Evolutionary conservation across 208 protist genomes (phyloP).

Genomic region (Trypanosoma avium): DNA sequence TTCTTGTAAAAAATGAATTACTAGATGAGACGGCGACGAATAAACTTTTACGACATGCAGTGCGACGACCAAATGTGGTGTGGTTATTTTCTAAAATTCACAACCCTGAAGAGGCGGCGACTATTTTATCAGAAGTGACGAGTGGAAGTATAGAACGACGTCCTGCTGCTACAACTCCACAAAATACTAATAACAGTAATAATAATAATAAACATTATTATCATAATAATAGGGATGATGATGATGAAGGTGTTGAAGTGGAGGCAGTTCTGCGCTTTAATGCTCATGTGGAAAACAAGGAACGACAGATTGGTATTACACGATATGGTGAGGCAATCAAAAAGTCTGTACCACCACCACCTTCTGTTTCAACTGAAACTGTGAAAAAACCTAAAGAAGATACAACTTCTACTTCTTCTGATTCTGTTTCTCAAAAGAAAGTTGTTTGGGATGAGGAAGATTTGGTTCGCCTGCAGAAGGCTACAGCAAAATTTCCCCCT

Average conservation of each 20-base stretch:
- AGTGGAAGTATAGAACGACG: constrained; percentile 26
- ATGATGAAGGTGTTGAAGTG: constrained; percentile 26
- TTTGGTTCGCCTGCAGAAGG: constrained; percentile 92
- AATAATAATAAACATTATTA: constrained; percentile 9
- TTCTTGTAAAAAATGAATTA: constrained; percentile 46
- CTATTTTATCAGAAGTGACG: constrained; percentile 35
- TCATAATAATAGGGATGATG: constrained; percentile 1
- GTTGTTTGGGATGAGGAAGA: constrained; percentile 92
- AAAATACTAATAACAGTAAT: constrained; percentile 25
- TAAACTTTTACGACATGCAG: constrained; percentile 63
- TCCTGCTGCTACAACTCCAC: constrained; percentile 13
- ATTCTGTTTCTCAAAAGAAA: constrained; percentile 14
- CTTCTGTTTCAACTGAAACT: not conserved
- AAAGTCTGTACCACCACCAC: constrained; percentile 18
- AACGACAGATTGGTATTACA: constrained; percentile 64
- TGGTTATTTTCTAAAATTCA: constrained; percentile 78
- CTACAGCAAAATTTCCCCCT: constrained; percentile 92
- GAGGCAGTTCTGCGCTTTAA: constrained; percentile 80
- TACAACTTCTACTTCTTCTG: not conserved
- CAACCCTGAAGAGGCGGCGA: constrained; percentile 33
- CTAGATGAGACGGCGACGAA: constrained; percentile 70
- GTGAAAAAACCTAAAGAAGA: constrained; percentile 18
- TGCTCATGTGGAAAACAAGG: constrained; percentile 46
- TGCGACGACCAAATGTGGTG: constrained; percentile 62
- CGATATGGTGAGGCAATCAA: constrained; percentile 88